Evolutionary conservation across 2,329 filamentous ascomycete genomes (phyloP).

Genomic region (Fusarium pininemorale): DNA sequence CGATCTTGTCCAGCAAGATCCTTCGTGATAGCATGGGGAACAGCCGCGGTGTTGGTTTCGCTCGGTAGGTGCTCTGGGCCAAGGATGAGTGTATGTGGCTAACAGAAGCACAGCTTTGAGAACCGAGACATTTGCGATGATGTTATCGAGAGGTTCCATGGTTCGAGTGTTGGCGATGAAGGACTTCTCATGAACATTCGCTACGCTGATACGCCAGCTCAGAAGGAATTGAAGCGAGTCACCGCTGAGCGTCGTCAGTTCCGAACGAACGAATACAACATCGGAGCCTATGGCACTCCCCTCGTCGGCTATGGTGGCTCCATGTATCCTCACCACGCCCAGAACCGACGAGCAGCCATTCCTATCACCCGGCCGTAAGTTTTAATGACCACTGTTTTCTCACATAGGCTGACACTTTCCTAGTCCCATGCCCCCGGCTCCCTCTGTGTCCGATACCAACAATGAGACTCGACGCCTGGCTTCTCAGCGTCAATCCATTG

Average conservation of each 20-base stretch:
- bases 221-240: conserved; percentile 96
- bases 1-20: conserved; percentile 93
- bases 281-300: conserved; percentile 72
- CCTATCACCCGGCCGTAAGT: conserved; percentile 45
- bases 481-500: conserved; percentile 47
- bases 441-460: conserved; percentile 20
- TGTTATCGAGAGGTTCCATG: conserved; percentile 88
- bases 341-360: conserved; percentile 48
- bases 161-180: conserved; percentile 78
- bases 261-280: conserved; percentile 94
- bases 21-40: conserved; percentile 91
- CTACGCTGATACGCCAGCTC: conserved; percentile 94
- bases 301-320: conserved; percentile 63
- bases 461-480: conserved; percentile 43
- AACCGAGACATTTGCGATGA: conserved; percentile 88
- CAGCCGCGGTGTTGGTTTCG: conserved; percentile 96
- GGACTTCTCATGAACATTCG: conserved; percentile 90
- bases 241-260: conserved; percentile 95
- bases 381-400: neutral
- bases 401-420: conserved; percentile 2
- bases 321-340: conserved; percentile 49
- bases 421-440: conserved; percentile 9
- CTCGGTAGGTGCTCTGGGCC: conserved; percentile 70
- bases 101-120: conserved; percentile 75
- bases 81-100: neutral